Conservation (phyloP, 768 basidiomycete species). For the Terana coerulea region DNA sequence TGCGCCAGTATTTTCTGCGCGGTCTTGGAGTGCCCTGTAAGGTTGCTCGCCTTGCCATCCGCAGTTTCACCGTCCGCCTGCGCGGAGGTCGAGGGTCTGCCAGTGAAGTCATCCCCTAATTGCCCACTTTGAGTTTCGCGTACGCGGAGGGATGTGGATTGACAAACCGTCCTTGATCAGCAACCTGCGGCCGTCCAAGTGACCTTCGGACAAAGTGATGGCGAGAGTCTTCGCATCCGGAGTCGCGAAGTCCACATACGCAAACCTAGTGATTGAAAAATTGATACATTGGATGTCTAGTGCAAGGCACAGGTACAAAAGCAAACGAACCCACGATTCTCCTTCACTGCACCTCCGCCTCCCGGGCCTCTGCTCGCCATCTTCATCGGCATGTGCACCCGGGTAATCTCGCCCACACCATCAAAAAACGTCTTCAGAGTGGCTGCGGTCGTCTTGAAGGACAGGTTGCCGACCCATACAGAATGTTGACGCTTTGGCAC, state of each 20-base stretch:
- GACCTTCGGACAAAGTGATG: conserved; percentile 76
- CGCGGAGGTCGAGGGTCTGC: conserved; percentile 52
- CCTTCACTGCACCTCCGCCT: conserved; percentile 40
- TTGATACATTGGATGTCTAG: not conserved
- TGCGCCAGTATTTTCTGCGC: conserved; percentile 71
- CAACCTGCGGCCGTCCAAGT: conserved; percentile 78
- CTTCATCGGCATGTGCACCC: conserved; percentile 86
- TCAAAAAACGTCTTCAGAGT: conserved; percentile 70
- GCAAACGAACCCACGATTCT: conserved; percentile 73
- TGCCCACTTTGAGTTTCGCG: too few species aligned
- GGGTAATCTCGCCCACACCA: conserved; percentile 67
- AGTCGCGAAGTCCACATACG: conserved; percentile 91
- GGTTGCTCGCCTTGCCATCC: conserved; percentile 27
- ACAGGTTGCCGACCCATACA: conserved; percentile 93
- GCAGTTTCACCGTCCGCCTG: conserved; percentile 19
- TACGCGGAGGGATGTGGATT: conserved; percentile 3
- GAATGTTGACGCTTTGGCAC: conserved; percentile 70
- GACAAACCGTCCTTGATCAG: conserved; percentile 88
- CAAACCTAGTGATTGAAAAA: conserved; percentile 56
- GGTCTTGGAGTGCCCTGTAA: conserved; percentile 51
- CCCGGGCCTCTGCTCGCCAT: conserved; percentile 37
- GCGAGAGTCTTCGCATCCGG: conserved; percentile 71
- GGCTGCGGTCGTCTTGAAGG: conserved; percentile 81
- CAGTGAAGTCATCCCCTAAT: conserved; percentile 70
- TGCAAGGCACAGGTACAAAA: not conserved